Conservation (phyloP, 1,284 basidiomycete genomes). For the Tetrapyrgos nigripes region DNA sequence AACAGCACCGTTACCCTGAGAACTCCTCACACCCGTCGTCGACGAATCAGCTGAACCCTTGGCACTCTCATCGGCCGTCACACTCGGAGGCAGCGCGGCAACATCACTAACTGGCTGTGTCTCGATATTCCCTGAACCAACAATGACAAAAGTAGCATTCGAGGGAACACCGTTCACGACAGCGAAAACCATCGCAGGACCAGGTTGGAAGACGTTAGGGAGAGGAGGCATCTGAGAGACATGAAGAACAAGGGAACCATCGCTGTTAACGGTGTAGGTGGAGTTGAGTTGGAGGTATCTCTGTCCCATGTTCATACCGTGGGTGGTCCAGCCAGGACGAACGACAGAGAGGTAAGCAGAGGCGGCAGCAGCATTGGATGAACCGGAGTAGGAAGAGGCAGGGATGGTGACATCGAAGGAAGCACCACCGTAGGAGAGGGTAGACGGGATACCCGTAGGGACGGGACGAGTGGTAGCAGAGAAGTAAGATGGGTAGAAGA, state of each 20-base stretch:
- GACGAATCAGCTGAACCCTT: neutral
- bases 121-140: conserved; percentile 62
- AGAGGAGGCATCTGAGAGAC: conserved; percentile 56
- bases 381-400: conserved; percentile 67
- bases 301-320: conserved; percentile 64
- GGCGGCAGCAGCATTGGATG: conserved; percentile 71
- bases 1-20: neutral
- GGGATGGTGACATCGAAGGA: conserved; percentile 73
- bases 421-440: conserved; percentile 83
- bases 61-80: neutral
- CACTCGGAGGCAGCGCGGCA: conserved; percentile 1
- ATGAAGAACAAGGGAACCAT: conserved; percentile 9
- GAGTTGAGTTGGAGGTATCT: conserved; percentile 29
- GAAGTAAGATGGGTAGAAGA: conserved; percentile 89
- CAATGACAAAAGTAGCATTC: conserved; percentile 67
- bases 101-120: conserved; percentile 9
- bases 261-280: conserved; percentile 52
- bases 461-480: conserved; percentile 74
- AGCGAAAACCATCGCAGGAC: conserved; percentile 76
- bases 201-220: conserved; percentile 74
- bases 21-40: neutral
- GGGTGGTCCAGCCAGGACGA: conserved; percentile 64
- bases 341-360: conserved; percentile 66
- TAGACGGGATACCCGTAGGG: conserved; percentile 74
- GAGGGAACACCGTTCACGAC: conserved; percentile 76